Evolutionary conservation across 1,139 yeast species (phyloP).

Genomic region (Pichia sp.): DNA sequence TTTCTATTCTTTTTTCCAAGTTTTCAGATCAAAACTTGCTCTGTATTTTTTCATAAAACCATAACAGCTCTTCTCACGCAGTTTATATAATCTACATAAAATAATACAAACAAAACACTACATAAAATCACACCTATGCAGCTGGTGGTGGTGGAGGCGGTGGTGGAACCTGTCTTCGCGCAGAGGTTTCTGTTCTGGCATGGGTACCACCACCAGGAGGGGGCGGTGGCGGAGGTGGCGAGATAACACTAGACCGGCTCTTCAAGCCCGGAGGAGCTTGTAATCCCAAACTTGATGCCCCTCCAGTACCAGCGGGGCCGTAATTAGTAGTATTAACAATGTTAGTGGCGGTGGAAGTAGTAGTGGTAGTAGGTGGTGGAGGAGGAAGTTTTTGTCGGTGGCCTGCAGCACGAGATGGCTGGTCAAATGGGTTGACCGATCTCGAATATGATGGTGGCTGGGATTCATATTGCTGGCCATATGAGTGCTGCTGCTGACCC

Average conservation of each 20-base stretch:
- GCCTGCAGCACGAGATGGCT: neutral
- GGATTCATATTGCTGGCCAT: neutral
- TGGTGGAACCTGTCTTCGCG: neutral
- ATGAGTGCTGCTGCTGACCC: neutral
- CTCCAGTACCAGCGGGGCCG: neutral
- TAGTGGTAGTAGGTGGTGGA: slow-evolving; percentile 4
- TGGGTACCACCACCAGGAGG: neutral
- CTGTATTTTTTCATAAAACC: neutral
- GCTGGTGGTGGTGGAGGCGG: slow-evolving; percentile 7
- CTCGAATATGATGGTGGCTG: neutral
- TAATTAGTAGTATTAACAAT: too few relatives aligned
- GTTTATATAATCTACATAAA: neutral
- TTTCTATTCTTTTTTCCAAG: neutral
- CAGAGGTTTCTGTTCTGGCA: neutral
- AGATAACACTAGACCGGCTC: neutral
- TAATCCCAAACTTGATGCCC: neutral
- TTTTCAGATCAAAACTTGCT: neutral
- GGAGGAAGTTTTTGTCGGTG: slow-evolving; percentile 1
- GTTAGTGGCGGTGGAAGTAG: too few relatives aligned
- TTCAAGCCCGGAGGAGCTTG: neutral
- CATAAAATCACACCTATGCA: neutral
- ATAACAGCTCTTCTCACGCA: neutral
- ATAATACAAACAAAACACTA: neutral
- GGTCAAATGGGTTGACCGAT: neutral
- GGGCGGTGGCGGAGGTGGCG: slow-evolving; percentile 4